Evolutionary conservation across 306 rosid genomes (phyloP).

Genomic region (Crotalaria pallida): DNA sequence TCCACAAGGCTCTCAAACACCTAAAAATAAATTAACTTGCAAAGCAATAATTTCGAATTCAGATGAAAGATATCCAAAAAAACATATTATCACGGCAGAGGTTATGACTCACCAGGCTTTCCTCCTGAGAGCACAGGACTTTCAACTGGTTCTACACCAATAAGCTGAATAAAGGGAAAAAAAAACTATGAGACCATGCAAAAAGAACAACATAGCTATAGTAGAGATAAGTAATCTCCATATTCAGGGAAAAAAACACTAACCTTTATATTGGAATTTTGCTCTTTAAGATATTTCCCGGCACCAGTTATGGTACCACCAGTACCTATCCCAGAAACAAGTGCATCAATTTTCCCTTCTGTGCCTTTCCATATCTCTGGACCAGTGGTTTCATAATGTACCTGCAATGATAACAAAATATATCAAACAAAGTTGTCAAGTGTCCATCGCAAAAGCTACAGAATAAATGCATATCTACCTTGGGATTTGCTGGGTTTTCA

Average conservation of each 20-base stretch:
- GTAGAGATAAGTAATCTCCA: not conserved
- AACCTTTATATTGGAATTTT: constrained; percentile 65
- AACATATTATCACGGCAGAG: not conserved
- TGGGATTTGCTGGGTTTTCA: constrained; percentile 88
- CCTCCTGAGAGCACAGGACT: constrained; percentile 83
- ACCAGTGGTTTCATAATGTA: constrained; percentile 85
- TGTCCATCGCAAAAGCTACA: not conserved
- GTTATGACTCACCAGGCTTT: constrained; percentile 59
- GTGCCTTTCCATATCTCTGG: constrained; percentile 86
- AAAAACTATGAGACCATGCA: constrained; percentile 4
- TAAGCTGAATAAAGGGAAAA: constrained; percentile 39
- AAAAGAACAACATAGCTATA: not conserved
- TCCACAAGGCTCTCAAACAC: constrained; percentile 1
- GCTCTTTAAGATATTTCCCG: constrained; percentile 77
- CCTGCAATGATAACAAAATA: constrained; percentile 26
- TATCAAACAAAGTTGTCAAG: constrained; percentile 2
- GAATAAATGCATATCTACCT: constrained; percentile 36
- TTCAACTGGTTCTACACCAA: constrained; percentile 77
- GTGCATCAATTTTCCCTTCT: constrained; percentile 54
- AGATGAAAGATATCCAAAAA: not conserved
- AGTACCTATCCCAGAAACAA: constrained; percentile 74
- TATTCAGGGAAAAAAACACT: constrained; percentile 13
- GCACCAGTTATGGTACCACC: constrained; percentile 83
- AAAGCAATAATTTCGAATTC: constrained; percentile 13
- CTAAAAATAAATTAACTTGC: not conserved